Percentiles rank a stretch among this genome's conserved stretches.
phyloP scores from a whole-genome alignment of 768 basidiomycete genomes.

The Serendipita vermifera region DNA sequence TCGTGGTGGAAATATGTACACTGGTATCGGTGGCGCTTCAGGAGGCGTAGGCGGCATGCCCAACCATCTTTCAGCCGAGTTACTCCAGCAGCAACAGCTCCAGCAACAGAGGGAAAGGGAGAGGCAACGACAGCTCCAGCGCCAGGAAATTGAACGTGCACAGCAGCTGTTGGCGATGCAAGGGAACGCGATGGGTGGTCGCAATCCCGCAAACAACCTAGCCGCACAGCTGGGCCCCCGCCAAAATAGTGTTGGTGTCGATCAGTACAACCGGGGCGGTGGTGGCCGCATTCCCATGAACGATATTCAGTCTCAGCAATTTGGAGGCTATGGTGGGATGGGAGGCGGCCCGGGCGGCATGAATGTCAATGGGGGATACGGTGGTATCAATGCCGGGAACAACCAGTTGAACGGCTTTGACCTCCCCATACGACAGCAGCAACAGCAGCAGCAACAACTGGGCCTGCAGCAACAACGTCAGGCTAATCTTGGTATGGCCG shows the following conservation, averaged over 20 bases:
- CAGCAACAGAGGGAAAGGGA: constrained; percentile 2
- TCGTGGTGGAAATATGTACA: not conserved
- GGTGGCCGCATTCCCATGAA: not conserved
- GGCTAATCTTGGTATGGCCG: constrained; percentile 4
- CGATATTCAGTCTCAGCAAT: not conserved
- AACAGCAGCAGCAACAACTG: not conserved
- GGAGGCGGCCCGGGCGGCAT: not conserved
- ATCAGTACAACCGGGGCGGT: not conserved
- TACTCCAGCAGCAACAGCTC: constrained; percentile 4
- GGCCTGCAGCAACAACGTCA: not conserved
- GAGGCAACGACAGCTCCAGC: not conserved
- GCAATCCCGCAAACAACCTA: not conserved
- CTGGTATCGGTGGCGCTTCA: not conserved
- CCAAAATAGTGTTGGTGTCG: not conserved
- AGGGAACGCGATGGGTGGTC: not conserved
- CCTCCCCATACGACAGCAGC: not conserved
- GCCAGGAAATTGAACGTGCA: constrained; percentile 3
- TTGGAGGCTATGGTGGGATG: not conserved
- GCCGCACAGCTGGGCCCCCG: not conserved
- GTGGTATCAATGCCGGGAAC: not conserved
- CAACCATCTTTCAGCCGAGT: not conserved
- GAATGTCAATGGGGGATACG: constrained; percentile 1
- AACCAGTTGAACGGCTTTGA: not conserved
- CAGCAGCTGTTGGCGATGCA: constrained; percentile 1
- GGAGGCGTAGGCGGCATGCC: not conserved